A percentile compares a stretch with the other conserved stretches of the same genome.
Evolutionary conservation across 2,329 filamentous ascomycete species (phyloP).

Genomic region (Huntiella savannae): DNA sequence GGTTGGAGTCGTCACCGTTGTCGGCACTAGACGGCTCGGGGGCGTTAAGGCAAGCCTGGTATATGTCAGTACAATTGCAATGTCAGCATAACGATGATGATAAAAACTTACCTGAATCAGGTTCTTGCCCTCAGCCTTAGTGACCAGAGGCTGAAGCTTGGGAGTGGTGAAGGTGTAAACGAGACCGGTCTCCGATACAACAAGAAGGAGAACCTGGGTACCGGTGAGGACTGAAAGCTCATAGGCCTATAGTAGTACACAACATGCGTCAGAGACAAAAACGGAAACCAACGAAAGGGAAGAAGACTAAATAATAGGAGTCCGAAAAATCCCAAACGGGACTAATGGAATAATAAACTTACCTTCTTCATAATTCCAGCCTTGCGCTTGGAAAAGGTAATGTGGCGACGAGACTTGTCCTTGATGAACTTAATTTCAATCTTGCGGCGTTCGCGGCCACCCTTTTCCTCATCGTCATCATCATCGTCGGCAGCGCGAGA

Average conservation of each 20-base stretch:
- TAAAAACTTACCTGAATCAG: slow-evolving; percentile 66
- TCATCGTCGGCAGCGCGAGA: slow-evolving; percentile 78
- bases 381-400: slow-evolving; percentile 99
- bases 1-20: slow-evolving; percentile 57
- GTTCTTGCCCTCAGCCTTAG: slow-evolving; percentile 97
- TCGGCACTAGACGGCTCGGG: slow-evolving; percentile 72
- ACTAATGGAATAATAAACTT: slow-evolving; percentile 19
- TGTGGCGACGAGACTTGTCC: slow-evolving; percentile 97
- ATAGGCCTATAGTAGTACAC: slow-evolving; percentile 52
- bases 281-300: background rate
- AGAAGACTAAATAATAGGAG: too few relatives aligned
- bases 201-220: slow-evolving; percentile 87
- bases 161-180: slow-evolving; percentile 98
- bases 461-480: slow-evolving; percentile 95
- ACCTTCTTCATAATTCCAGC: slow-evolving; percentile 99
- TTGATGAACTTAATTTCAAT: slow-evolving; percentile 99
- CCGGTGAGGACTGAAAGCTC: slow-evolving; percentile 93
- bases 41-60: slow-evolving; percentile 87
- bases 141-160: slow-evolving; percentile 93
- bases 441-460: slow-evolving; percentile 92
- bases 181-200: slow-evolving; percentile 90
- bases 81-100: slow-evolving; percentile 14
- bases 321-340: background rate
- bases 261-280: background rate
- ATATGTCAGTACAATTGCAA: background rate